Conservation (phyloP, 176 grass and related monocot genomes). For the Musa schizocarpa region DNA sequence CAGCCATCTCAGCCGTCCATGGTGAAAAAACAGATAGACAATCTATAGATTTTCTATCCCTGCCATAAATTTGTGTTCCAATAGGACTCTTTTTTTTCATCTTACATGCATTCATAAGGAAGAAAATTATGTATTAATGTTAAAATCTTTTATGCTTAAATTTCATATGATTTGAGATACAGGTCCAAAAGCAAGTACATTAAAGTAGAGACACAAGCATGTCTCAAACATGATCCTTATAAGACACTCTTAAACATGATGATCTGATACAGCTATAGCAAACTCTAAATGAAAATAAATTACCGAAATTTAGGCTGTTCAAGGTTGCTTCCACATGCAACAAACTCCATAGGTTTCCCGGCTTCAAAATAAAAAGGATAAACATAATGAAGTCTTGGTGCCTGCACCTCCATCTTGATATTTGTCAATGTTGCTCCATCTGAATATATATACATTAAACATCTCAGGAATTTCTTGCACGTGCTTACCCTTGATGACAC, state of each 20-base stretch:
- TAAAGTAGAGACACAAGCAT: too few species aligned
- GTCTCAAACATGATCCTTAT: too few species aligned
- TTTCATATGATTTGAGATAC: too few species aligned
- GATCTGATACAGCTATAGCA: background rate
- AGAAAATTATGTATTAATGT: too few species aligned
- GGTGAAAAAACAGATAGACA: background rate
- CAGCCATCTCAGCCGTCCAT: background rate
- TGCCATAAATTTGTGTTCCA: too few species aligned
- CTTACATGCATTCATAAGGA: too few species aligned
- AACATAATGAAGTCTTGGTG: conserved; percentile 87
- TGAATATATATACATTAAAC: conserved; percentile 14
- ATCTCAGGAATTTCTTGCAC: background rate
- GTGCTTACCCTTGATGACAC: background rate
- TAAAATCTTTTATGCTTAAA: too few species aligned
- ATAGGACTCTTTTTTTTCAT: too few species aligned
- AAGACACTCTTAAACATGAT: background rate
- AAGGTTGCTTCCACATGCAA: conserved; percentile 82
- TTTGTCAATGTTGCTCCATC: conserved; percentile 77
- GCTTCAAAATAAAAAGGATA: conserved; percentile 85
- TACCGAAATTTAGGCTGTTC: conserved; percentile 87
- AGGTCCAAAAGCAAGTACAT: too few species aligned
- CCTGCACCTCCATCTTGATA: conserved; percentile 68
- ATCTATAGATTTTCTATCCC: background rate
- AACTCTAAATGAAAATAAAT: conserved; percentile 2
- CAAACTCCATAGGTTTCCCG: conserved; percentile 67